A percentile compares a stretch with the other conserved stretches of the same genome.
These are phyloP conservation scores for Erigeron canadensis DNA, from an alignment of 129 eudicot species.

Conservation along the genomic window DNA sequence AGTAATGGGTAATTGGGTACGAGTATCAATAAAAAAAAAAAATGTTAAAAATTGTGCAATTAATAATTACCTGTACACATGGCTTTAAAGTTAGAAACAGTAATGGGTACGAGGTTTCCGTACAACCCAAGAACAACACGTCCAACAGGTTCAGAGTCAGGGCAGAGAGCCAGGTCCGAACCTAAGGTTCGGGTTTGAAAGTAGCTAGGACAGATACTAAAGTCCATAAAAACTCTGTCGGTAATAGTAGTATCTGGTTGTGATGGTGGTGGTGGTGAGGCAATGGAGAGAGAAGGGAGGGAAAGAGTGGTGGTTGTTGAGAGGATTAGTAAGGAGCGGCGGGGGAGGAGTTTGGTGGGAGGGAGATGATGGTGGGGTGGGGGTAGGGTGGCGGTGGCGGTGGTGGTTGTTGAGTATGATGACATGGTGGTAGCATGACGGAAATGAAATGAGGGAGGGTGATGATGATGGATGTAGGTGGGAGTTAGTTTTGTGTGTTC, in stretches of 20 bases:
- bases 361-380: constrained; percentile 42
- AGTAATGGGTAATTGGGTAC: too few relatives aligned
- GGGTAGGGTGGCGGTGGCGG: constrained; percentile 36
- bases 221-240: constrained; percentile 83
- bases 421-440: constrained; percentile 55
- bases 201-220: constrained; percentile 76
- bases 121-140: constrained; percentile 77
- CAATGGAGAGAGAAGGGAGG: constrained; percentile 36
- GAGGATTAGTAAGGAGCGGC: constrained; percentile 78
- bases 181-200: constrained; percentile 69
- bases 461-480: constrained; percentile 30
- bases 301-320: constrained; percentile 46
- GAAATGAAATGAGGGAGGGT: constrained; percentile 16
- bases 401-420: constrained; percentile 33
- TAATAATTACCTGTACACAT: constrained; percentile 71
- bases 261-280: constrained; percentile 39
- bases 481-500: constrained; percentile 26
- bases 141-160: constrained; percentile 72
- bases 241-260: constrained; percentile 85
- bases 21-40: too few relatives aligned
- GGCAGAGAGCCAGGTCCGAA: constrained; percentile 53
- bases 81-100: constrained; percentile 82
- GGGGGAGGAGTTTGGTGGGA: constrained; percentile 49
- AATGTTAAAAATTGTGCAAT: neutral
- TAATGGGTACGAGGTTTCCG: constrained; percentile 79